phyloP scores from a whole-genome alignment of 176 grass and related monocot genomes.

The Rhynchospora breviuscula region DNA sequence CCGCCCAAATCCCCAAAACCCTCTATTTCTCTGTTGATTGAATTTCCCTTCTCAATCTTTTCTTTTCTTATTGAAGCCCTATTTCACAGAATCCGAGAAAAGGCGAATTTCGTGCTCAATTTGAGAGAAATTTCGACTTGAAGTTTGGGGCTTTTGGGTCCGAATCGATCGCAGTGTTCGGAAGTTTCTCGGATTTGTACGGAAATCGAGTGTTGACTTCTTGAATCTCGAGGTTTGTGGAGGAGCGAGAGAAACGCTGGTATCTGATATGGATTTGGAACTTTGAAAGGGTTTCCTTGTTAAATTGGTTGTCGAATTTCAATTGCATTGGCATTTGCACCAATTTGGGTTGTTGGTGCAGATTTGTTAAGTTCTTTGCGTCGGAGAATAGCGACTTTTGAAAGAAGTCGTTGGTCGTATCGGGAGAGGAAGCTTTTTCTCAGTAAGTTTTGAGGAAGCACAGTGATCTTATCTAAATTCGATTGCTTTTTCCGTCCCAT shows the following conservation, averaged over 20 bases:
- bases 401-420: background rate
- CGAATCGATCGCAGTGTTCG: background rate
- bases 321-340: slow-evolving; percentile 11
- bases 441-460: background rate
- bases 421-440: background rate
- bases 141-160: background rate
- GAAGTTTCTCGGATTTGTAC: background rate
- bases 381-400: background rate
- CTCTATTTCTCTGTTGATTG: background rate
- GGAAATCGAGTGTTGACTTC: slow-evolving; percentile 6
- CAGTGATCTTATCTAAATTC: background rate
- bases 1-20: background rate
- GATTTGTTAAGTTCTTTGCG: slow-evolving; percentile 5
- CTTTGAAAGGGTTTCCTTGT: background rate
- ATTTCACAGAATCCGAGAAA: background rate
- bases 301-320: background rate
- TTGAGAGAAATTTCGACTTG: background rate
- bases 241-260: background rate
- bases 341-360: background rate
- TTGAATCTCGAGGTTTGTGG: slow-evolving; percentile 11
- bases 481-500: background rate
- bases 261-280: slow-evolving; percentile 1
- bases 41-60: background rate
- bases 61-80: background rate
- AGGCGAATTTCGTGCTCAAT: background rate